Base-by-base conservation (phyloP, 2,329 filamentous ascomycete genomes). In the Alternaria sp. region DNA sequence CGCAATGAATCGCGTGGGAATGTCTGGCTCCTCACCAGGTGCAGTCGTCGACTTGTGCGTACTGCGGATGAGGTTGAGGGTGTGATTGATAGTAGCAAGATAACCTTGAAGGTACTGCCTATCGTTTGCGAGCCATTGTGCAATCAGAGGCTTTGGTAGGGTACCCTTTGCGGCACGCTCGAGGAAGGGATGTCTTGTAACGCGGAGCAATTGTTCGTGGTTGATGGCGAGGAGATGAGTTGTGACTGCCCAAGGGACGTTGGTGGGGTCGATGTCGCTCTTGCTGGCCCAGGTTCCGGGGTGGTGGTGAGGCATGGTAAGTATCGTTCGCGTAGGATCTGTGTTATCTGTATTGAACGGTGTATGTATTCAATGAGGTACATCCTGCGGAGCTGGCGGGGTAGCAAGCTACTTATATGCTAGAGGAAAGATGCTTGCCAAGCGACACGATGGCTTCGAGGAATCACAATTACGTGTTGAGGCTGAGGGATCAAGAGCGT, bases 111-210 rank as follows among this genome's bases (percentile, higher is more conserved):
- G 71, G 54, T 79, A 79, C 12, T 77, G 66, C 1, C 73, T 67
- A 45, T 79, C 77, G 32, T 78, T 77, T 46, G 75, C 74, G 15
- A 79, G 74, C 77, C 77, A 79, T 56, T 73, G 62, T 4, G 74
- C 71, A n/a, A 79, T 70, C 10, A 70, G 25, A 5, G 63, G n/a
- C 56, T 77, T 78, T 10, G 76, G 65, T 11, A 79, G 67, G n/a
- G 62, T 68, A 6, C 76, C 76, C 17, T 72, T 68, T 13, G 77
- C 77, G 23, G 77, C 77, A 13, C 58, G 68, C 6, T 66, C 59
- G 12, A 79, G 69, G 64, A 79, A 79, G 12, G 68, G 62, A 9
- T 77, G 73, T 47, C 71, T 73, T 21, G 75, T 79, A 47, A 73
- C 73, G 49, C 69, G 71, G 6, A 69, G 69, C 54, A 78, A 66